phyloP scores from a whole-genome alignment of 1,284 basidiomycete species.

The Ganoderma resinaceum region DNA sequence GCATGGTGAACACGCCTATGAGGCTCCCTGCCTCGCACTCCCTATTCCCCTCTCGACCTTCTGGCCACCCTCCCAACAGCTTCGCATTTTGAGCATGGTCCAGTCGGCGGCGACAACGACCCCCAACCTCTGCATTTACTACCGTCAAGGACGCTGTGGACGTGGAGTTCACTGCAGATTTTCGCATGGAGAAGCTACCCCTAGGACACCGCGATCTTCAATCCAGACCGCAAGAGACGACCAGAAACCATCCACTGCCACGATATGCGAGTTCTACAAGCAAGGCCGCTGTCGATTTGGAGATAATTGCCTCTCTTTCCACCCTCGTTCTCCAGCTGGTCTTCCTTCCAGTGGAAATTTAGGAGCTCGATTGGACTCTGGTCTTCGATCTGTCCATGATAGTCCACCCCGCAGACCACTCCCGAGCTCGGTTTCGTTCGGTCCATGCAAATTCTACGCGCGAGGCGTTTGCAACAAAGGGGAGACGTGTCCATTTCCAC shows the following conservation, averaged over 20 bases:
- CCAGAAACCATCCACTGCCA: background rate
- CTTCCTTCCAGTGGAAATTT: background rate
- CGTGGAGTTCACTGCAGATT: slow-evolving; percentile 8
- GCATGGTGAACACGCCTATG: background rate
- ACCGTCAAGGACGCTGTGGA: background rate
- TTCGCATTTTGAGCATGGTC: background rate
- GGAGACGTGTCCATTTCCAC: slow-evolving; percentile 44
- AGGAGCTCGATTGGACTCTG: background rate
- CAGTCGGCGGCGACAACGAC: background rate
- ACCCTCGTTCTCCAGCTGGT: background rate
- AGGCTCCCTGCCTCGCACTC: background rate
- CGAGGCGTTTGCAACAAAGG: slow-evolving; percentile 51
- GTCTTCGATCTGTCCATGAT: background rate
- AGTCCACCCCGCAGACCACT: background rate
- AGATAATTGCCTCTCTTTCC: slow-evolving; percentile 16
- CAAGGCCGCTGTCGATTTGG: slow-evolving; percentile 19
- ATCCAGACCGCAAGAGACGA: background rate
- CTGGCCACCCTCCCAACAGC: background rate
- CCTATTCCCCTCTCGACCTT: background rate
- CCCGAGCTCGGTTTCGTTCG: slow-evolving; percentile 12
- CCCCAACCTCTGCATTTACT: slow-evolving; percentile 1
- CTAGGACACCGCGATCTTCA: background rate
- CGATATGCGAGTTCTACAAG: slow-evolving; percentile 16
- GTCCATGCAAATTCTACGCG: slow-evolving; percentile 49
- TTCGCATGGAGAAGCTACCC: background rate